These are phyloP conservation scores for Kodamaea derodonti DNA, from an alignment of 1,139 yeast species.

Conservation along the genomic window DNA sequence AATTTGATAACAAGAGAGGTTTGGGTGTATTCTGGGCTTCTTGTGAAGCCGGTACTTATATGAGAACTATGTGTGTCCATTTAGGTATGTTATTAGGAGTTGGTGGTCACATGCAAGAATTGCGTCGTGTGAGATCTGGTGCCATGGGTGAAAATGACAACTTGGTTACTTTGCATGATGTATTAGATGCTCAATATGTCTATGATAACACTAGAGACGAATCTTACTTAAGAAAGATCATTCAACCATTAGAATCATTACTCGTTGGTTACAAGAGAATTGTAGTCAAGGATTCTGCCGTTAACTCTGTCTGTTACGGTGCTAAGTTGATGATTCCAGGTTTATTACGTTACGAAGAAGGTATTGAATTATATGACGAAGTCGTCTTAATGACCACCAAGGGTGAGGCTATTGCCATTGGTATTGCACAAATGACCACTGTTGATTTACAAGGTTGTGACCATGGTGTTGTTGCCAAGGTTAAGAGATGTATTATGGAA, in stretches of 20 bases:
- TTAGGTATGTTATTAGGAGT: slow-evolving; percentile 97
- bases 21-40: slow-evolving; percentile 99
- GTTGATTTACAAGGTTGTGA: slow-evolving; percentile 95
- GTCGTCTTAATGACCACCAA: slow-evolving; percentile 97
- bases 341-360: slow-evolving; percentile 93
- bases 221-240: slow-evolving; percentile 87
- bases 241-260: slow-evolving; percentile 92
- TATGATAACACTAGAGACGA: slow-evolving; percentile 98
- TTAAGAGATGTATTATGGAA: slow-evolving; percentile 99
- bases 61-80: slow-evolving; percentile 98
- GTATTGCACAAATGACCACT: slow-evolving; percentile 98
- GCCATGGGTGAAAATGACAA: slow-evolving; percentile 88
- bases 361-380: slow-evolving; percentile 95
- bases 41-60: slow-evolving; percentile 99
- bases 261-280: slow-evolving; percentile 93
- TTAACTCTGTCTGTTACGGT: slow-evolving; percentile 97
- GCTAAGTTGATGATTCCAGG: slow-evolving; percentile 99
- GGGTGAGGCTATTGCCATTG: slow-evolving; percentile 99
- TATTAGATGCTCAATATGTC: slow-evolving; percentile 95
- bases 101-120: slow-evolving; percentile 99
- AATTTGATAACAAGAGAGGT: slow-evolving; percentile 95
- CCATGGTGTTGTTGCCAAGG: slow-evolving; percentile 98
- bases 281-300: slow-evolving; percentile 97
- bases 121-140: slow-evolving; percentile 98
- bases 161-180: slow-evolving; percentile 94